Conservation (phyloP, 2,329 filamentous ascomycete genomes). For the Exophiala aquamarina region DNA sequence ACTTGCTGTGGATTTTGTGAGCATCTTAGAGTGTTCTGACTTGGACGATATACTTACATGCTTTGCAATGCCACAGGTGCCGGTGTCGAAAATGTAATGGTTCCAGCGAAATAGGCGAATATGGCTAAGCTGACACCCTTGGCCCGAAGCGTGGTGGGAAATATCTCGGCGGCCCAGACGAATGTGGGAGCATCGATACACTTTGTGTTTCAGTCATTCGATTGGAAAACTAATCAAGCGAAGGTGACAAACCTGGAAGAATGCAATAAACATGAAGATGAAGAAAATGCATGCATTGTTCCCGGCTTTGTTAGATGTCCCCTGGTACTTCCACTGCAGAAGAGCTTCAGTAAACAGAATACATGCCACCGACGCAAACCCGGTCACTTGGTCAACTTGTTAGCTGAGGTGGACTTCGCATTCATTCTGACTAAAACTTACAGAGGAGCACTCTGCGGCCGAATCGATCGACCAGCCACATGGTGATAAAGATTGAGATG, state of each 20-base stretch:
- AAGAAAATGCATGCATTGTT: slow-evolving; percentile 39
- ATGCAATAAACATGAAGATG: slow-evolving; percentile 37
- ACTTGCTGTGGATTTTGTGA: neutral
- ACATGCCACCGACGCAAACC: neutral
- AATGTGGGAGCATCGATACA: neutral
- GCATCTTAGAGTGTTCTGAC: neutral
- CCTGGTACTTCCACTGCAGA: slow-evolving; percentile 28
- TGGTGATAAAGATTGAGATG: slow-evolving; percentile 62
- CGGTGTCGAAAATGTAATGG: neutral
- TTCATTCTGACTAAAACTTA: slow-evolving; percentile 2
- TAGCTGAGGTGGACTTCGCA: neutral
- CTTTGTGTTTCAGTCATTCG: neutral
- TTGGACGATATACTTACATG: neutral
- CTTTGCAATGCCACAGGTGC: slow-evolving; percentile 1
- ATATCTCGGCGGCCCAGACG: neutral
- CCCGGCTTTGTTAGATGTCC: slow-evolving; percentile 34
- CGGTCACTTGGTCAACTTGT: neutral
- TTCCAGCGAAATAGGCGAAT: neutral
- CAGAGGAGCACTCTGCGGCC: slow-evolving; percentile 51
- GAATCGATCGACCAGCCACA: slow-evolving; percentile 68
- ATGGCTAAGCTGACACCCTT: slow-evolving; percentile 1
- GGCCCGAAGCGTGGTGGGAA: neutral
- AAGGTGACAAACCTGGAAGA: neutral
- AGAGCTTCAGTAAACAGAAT: slow-evolving; percentile 9
- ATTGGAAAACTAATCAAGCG: slow-evolving; percentile 1